phyloP scores from a whole-genome alignment of 768 basidiomycete genomes.

The Boletus rubropictus region DNA sequence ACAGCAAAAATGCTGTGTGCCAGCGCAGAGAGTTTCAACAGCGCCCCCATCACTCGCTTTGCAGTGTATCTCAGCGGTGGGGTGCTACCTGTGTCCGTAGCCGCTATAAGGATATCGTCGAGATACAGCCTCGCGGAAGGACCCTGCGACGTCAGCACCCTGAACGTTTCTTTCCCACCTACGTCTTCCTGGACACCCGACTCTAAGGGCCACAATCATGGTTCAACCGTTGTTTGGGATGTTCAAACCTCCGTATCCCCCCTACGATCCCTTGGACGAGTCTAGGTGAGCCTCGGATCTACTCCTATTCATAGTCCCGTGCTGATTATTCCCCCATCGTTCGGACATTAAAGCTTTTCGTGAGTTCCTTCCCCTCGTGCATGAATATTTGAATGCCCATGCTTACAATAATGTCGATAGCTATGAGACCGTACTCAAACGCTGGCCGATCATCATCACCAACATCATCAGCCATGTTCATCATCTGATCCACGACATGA shows the following conservation, averaged over 20 bases:
- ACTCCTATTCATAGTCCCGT: not conserved
- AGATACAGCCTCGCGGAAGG: no score
- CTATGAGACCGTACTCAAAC: conserved; percentile 70
- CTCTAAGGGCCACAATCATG: not conserved
- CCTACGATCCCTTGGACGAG: conserved; percentile 72
- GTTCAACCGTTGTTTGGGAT: conserved; percentile 7
- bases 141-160: no score
- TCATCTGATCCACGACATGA: conserved; percentile 58
- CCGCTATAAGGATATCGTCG: no score
- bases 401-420: conserved; percentile 35
- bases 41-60: no score
- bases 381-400: no score
- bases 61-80: no score
- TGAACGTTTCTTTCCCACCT: not conserved
- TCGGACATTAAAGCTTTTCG: conserved; percentile 51
- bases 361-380: conserved; percentile 27
- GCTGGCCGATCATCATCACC: conserved; percentile 85
- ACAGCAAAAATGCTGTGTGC: no score
- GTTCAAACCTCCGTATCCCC: conserved; percentile 54
- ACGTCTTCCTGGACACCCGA: not conserved
- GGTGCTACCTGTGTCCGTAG: no score
- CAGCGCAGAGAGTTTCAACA: no score
- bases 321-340: conserved; percentile 1
- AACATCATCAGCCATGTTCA: conserved; percentile 72
- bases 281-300: conserved; percentile 40